A percentile compares a stretch with the other conserved stretches of the same genome.
Evolutionary conservation across 169 alveolate genomes (phyloP).

Genomic region (Plasmodium inui): DNA sequence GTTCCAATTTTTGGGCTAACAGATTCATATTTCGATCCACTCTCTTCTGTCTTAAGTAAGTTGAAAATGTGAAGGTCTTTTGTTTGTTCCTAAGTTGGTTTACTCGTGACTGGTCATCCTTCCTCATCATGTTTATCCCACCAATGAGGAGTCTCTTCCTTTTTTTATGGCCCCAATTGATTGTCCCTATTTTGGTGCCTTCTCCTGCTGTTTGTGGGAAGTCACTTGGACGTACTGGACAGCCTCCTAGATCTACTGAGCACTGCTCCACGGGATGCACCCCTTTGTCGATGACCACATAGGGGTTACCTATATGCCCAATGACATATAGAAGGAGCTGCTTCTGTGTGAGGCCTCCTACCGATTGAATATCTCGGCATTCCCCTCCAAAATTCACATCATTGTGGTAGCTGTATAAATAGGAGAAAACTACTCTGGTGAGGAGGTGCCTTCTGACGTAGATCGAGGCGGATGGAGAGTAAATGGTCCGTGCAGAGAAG

Average conservation of each 20-base stretch:
- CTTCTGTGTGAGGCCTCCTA: conserved; percentile 14
- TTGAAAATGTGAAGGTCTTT: conserved; percentile 19
- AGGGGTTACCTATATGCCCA: conserved; percentile 26
- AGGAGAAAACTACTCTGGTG: conserved; percentile 26
- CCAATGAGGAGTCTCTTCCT: conserved; percentile 1
- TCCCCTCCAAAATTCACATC: not conserved
- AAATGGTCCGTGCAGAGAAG: not conserved
- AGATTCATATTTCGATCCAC: not conserved
- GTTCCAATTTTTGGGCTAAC: not conserved
- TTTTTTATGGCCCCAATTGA: not conserved
- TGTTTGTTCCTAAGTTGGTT: not conserved
- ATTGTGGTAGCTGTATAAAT: conserved; percentile 47
- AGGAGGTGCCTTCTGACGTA: conserved; percentile 28
- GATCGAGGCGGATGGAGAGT: conserved; percentile 15
- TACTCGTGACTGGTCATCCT: not conserved
- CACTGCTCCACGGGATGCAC: not conserved
- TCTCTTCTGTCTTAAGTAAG: conserved; percentile 41
- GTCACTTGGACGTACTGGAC: not conserved
- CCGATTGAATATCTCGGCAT: not conserved
- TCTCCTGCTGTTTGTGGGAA: not conserved
- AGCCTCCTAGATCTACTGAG: not conserved
- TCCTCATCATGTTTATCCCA: not conserved
- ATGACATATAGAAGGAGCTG: conserved; percentile 37
- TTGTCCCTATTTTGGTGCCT: not conserved
- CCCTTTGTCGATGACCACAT: not conserved